These are phyloP conservation scores for Russula virescens DNA, from an alignment of 768 basidiomycete species.

Conservation along the genomic window DNA sequence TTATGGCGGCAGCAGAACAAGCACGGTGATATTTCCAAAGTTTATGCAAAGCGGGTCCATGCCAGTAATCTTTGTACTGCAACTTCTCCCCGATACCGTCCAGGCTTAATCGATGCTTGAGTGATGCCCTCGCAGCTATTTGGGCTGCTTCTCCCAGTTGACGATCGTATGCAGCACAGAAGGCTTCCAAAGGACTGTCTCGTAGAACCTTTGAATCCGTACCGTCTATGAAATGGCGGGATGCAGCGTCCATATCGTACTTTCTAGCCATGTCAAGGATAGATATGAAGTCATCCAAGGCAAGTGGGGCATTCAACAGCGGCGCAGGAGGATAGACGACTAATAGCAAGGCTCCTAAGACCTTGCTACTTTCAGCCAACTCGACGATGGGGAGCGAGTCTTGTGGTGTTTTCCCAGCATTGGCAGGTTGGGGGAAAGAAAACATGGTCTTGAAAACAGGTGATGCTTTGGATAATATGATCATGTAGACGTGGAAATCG, in stretches of 20 bases:
- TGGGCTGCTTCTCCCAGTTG: background rate
- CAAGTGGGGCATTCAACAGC: no score
- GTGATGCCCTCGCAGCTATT: background rate
- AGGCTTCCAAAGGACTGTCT: background rate
- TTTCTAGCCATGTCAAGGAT: background rate
- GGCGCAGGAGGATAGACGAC: background rate
- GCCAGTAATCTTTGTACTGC: background rate
- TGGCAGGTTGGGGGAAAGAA: no score
- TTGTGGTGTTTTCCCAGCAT: background rate
- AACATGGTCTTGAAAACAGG: background rate
- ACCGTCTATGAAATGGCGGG: background rate
- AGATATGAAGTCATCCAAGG: background rate
- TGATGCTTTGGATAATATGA: constrained; percentile 4
- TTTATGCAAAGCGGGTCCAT: background rate
- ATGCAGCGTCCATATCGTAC: background rate
- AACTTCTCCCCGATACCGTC: background rate
- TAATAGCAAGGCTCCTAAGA: background rate
- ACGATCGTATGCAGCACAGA: background rate
- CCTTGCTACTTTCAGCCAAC: background rate
- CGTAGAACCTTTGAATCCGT: background rate
- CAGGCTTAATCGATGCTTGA: background rate
- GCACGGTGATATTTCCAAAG: no score
- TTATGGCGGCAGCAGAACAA: no score
- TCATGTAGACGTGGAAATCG: background rate
- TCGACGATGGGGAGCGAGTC: background rate